phyloP scores from a whole-genome alignment of 148 eudicot species.

The Vaccinium corymbosum region DNA sequence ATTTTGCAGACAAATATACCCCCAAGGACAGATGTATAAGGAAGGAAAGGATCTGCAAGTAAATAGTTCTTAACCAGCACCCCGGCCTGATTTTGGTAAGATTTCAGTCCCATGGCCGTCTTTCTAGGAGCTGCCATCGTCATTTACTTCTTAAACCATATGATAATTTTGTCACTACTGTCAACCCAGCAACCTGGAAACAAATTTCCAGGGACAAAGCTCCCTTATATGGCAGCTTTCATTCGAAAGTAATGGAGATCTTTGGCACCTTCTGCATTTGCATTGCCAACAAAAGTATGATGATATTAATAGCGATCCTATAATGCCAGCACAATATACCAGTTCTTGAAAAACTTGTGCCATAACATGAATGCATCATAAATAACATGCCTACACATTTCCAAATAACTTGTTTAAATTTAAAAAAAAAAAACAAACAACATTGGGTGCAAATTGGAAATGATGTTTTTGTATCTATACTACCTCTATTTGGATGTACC shows the following conservation, averaged over 20 bases:
- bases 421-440: background rate
- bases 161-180: background rate
- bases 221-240: conserved; percentile 1
- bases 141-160: conserved; percentile 23
- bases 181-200: conserved; percentile 23
- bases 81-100: conserved; percentile 80
- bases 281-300: background rate
- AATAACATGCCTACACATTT: background rate
- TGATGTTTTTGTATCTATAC: background rate
- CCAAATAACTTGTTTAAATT: background rate
- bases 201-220: background rate
- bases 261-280: background rate
- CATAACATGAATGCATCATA: background rate
- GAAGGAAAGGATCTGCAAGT: conserved; percentile 77
- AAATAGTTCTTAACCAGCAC: conserved; percentile 68
- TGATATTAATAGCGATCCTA: background rate
- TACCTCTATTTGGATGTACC: background rate
- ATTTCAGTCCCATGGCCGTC: conserved; percentile 53
- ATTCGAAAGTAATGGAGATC: background rate
- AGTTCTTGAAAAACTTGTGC: background rate
- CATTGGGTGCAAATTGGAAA: background rate
- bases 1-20: conserved; percentile 76
- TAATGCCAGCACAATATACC: background rate
- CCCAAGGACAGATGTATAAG: conserved; percentile 74
- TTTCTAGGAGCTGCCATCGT: conserved; percentile 50